A percentile compares a stretch with the other conserved stretches of the same genome.
These are phyloP conservation scores for Dorcoceras hygrometricum DNA, from an alignment of 257 asterid genomes.

Conservation along the genomic window DNA sequence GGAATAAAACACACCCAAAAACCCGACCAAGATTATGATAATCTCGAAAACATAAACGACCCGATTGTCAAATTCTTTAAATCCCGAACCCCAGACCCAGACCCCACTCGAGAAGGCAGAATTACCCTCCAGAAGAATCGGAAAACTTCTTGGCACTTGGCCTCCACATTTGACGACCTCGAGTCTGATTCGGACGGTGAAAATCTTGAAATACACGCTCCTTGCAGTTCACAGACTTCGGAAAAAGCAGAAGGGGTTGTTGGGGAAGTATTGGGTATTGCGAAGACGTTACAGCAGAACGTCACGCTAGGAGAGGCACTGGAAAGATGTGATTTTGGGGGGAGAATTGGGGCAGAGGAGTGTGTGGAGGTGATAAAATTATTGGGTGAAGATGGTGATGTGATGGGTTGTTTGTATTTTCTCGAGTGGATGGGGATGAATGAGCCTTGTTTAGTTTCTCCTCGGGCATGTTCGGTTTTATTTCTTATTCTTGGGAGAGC, in stretches of 20 bases:
- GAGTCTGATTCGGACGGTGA: constrained; percentile 23
- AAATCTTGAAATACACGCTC: not conserved
- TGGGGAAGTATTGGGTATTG: constrained; percentile 47
- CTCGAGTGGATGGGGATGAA: constrained; percentile 91
- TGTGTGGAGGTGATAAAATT: constrained; percentile 63
- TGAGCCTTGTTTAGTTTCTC: constrained; percentile 70
- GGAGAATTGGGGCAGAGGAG: constrained; percentile 55
- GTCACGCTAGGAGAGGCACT: constrained; percentile 74
- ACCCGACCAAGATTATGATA: constrained; percentile 21
- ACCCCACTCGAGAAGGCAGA: constrained; percentile 60
- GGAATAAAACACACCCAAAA: constrained; percentile 25
- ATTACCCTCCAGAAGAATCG: constrained; percentile 60
- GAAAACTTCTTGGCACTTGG: constrained; percentile 74
- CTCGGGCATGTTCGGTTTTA: constrained; percentile 63
- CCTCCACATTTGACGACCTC: constrained; percentile 32
- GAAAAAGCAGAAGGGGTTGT: constrained; percentile 43
- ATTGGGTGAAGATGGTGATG: constrained; percentile 58
- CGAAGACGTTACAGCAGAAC: constrained; percentile 55
- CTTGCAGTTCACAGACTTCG: constrained; percentile 21
- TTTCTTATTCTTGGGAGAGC: constrained; percentile 70
- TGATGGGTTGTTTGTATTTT: constrained; percentile 62
- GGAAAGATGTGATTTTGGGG: constrained; percentile 45
- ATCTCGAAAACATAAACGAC: constrained; percentile 36
- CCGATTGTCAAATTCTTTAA: constrained; percentile 70
- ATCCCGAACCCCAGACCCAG: constrained; percentile 44